A percentile compares a stretch with the other conserved stretches of the same genome.
Evolutionary conservation across 2,329 filamentous ascomycete genomes (phyloP).

Genomic region (Exophiala xenobiotica): DNA sequence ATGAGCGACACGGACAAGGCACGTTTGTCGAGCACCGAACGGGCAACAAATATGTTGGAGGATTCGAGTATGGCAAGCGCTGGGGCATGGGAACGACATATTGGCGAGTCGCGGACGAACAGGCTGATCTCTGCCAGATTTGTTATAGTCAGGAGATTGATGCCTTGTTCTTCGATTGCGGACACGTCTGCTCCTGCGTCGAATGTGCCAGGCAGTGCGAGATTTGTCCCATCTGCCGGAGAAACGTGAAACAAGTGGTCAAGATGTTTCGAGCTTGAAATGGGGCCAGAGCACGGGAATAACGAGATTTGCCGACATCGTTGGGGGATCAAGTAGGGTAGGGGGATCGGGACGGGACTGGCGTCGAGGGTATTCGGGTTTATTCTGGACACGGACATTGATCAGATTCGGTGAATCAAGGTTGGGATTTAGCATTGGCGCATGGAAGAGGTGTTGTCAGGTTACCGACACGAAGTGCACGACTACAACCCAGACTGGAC

Average conservation of each 20-base stretch:
- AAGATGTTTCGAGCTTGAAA: slow-evolving; percentile 55
- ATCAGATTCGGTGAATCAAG: too few relatives aligned
- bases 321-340: too few relatives aligned
- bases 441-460: too few relatives aligned
- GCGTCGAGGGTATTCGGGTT: too few relatives aligned
- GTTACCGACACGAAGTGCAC: too few relatives aligned
- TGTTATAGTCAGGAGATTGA: slow-evolving; percentile 62
- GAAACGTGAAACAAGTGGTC: slow-evolving; percentile 56
- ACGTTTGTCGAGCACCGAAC: slow-evolving; percentile 56
- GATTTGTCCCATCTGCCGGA: slow-evolving; percentile 61
- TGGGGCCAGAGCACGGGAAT: too few relatives aligned
- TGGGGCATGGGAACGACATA: slow-evolving; percentile 62
- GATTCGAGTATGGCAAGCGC: slow-evolving; percentile 60
- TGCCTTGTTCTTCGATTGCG: slow-evolving; percentile 62
- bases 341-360: too few relatives aligned
- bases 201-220: slow-evolving; percentile 60
- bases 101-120: slow-evolving; percentile 62
- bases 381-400: too few relatives aligned
- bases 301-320: not conserved
- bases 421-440: too few relatives aligned
- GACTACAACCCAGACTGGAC: too few relatives aligned
- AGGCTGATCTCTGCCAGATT: slow-evolving; percentile 59
- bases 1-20: slow-evolving; percentile 55
- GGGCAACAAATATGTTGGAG: slow-evolving; percentile 61
- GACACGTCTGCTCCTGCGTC: slow-evolving; percentile 62